These are phyloP conservation scores for Arthrobotrys iridis DNA, from an alignment of 2,329 filamentous ascomycete genomes.

Conservation along the genomic window DNA sequence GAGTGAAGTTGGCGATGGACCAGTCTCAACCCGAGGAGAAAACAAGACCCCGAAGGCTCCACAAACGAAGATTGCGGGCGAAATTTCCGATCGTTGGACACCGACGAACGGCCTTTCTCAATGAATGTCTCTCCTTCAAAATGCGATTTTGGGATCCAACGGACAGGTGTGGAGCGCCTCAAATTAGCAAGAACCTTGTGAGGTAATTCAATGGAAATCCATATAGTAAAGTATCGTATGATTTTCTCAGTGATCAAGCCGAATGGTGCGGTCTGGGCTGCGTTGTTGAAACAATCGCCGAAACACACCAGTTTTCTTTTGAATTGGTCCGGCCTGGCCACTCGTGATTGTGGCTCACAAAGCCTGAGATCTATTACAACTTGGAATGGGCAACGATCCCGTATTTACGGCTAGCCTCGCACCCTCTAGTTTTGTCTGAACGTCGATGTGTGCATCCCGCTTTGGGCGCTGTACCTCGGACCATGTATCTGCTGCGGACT, in stretches of 20 bases:
- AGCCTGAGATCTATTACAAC: constrained; percentile 33
- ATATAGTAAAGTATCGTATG: constrained; percentile 2
- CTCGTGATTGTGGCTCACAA: constrained; percentile 21
- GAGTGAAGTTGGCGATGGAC: constrained; percentile 30
- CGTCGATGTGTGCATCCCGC: not conserved
- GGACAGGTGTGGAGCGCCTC: not conserved
- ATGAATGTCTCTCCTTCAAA: constrained; percentile 3
- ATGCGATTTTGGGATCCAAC: constrained; percentile 17
- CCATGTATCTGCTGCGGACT: not conserved
- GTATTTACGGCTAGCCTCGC: constrained; percentile 22
- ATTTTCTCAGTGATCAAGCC: constrained; percentile 5
- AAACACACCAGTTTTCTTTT: constrained; percentile 41
- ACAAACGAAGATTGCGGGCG: constrained; percentile 49
- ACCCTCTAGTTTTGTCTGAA: not conserved
- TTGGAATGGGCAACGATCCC: constrained; percentile 33
- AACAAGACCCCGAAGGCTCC: constrained; percentile 43
- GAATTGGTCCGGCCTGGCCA: constrained; percentile 12
- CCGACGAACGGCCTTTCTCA: not conserved
- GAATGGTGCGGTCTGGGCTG: constrained; percentile 22
- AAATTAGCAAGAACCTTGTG: constrained; percentile 7
- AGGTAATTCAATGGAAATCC: constrained; percentile 5
- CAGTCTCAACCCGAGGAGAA: constrained; percentile 4
- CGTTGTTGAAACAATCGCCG: constrained; percentile 47
- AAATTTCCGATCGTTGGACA: constrained; percentile 44
- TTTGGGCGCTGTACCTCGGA: constrained; percentile 7